Base-by-base conservation (phyloP, 2,329 filamentous ascomycete species). In the Aureobasidium musti region DNA sequence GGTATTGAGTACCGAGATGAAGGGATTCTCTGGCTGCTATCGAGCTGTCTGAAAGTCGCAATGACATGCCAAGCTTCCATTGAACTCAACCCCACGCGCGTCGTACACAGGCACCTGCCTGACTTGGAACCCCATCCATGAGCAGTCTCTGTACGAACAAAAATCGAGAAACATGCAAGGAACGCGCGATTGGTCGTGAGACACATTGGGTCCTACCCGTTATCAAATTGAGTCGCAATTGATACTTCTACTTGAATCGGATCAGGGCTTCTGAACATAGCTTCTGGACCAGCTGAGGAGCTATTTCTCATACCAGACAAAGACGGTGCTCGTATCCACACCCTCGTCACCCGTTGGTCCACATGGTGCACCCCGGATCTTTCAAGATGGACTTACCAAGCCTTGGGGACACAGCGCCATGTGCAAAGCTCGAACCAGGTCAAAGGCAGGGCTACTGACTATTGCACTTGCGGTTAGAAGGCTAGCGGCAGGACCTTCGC, bases 311-410 rank as follows among this genome's bases (percentile, higher is more conserved):
- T n/a, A n/a, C n/a, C n/a, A 57, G 23, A 37, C n/a, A 43, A 41
- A 10, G 37, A 43, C 35, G 53, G 37, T 37, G 43, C 23, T 57
- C 17, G 54, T 59, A 59, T 45, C 8, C 39, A n/a, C n/a, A n/a
- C n/a, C n/a, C n/a, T n/a, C n/a, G n/a, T n/a, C n/a, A n/a, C n/a
- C n/a, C n/a, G n/a, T n/a, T n/a, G 39, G 45, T 45, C 39, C 37
- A 59, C 54, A n/a, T 45, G 21, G 54, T 23, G 54, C 54, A 59
- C 57, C 57, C 57, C 57, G 37, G 57, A 19, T 61, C 30, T 60
- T 19, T 49, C 57, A 11, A 49, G 11, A 30, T 11, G n/a, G 19
- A 19, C 28, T 19, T 26, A 45, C 30, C 57, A 26, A 35, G 41
- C 23, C 39, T 30, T 14, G 21, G 54, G 39, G 17, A 43, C 7